Evolutionary conservation across 1,284 basidiomycete species (phyloP), one percentile per base, ranked within the genome.

Genomic region (Heterobasidion occidentale): DNA sequence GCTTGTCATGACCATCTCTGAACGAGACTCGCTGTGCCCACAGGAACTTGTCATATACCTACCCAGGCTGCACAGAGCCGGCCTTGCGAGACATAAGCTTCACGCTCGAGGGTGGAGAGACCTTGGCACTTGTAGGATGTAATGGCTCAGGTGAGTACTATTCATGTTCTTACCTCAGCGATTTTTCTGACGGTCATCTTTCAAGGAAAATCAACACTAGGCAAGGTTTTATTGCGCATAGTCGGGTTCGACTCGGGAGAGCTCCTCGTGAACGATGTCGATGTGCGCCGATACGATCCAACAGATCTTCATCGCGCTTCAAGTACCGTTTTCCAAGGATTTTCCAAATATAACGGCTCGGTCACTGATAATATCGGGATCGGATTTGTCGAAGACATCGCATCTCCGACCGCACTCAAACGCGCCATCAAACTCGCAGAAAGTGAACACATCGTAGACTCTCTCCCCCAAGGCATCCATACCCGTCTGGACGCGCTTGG

Each of bases 281-380:
- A 86, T 65, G 76, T 89, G 49, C 79, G 84, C 42, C 75, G 74
- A 45, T 80, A 83, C 64, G 73, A 79, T 55, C 84, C 89, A 27
- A 68, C 69, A 11, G 86, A 90, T 52, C 83, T 88, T 60, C 91
- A 93, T 67, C 73, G 45, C 86, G 85, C 66, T 72, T 83, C 35
- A 19, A 84, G 86, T 9, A 84, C 84, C n/a, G 84, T 92, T 17
- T 89, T 93, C 68, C 91, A 94, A 67, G 83, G 84, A 49, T 92
- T 91, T 69, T 84, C 84, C 36, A 86, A 85, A 67, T 91, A 88
- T 67, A 84, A 81, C 64, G 78, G 85, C 11, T 81, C 86, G 0
- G 76, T 90, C 17, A 77, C 81, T 59, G 86, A 90, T 63, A 92
- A 92, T 63, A 83, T 91, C 27, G 91, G 90, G 15, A 71, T 92